These are phyloP conservation scores for Pestalotiopsis fici DNA, from an alignment of 2,329 filamentous ascomycete species.

Conservation along the genomic window DNA sequence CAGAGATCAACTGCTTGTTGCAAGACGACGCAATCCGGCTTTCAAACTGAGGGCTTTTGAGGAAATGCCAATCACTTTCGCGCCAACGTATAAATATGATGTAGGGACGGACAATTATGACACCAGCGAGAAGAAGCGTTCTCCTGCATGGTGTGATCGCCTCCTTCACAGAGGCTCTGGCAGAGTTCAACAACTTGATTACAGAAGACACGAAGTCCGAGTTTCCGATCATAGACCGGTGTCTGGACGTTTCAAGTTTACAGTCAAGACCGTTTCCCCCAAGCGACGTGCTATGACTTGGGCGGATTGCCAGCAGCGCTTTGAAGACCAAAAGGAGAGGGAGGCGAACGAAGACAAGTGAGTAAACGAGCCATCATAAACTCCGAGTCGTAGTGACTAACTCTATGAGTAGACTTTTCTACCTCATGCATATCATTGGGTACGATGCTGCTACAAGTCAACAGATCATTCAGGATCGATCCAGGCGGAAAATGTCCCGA, in stretches of 20 bases:
- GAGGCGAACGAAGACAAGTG: slow-evolving; percentile 77
- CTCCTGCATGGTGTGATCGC: slow-evolving; percentile 95
- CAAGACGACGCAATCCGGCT: slow-evolving; percentile 82
- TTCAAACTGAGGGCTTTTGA: slow-evolving; percentile 88
- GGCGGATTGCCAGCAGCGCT: slow-evolving; percentile 74
- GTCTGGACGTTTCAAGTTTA: slow-evolving; percentile 78
- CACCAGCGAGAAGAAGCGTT: slow-evolving; percentile 88
- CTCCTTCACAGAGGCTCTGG: slow-evolving; percentile 83
- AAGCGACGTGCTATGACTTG: slow-evolving; percentile 66
- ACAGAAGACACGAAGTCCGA: slow-evolving; percentile 83
- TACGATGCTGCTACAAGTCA: slow-evolving; percentile 55
- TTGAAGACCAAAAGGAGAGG: slow-evolving; percentile 70
- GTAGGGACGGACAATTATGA: slow-evolving; percentile 94
- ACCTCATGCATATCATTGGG: slow-evolving; percentile 52
- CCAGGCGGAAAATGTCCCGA: slow-evolving; percentile 17
- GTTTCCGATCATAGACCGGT: slow-evolving; percentile 94
- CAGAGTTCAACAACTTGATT: slow-evolving; percentile 84
- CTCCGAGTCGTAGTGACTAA: background rate
- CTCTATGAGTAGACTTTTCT: slow-evolving; percentile 41
- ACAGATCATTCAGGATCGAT: slow-evolving; percentile 43
- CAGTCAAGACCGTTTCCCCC: slow-evolving; percentile 78
- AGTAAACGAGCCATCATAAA: slow-evolving; percentile 35
- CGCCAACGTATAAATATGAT: slow-evolving; percentile 98
- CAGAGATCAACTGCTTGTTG: slow-evolving; percentile 88
- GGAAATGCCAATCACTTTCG: slow-evolving; percentile 89